Evolutionary conservation across 2,329 filamentous ascomycete genomes (phyloP), one percentile per base, ranked within the genome.

Genomic region (Fusarium setosum): DNA sequence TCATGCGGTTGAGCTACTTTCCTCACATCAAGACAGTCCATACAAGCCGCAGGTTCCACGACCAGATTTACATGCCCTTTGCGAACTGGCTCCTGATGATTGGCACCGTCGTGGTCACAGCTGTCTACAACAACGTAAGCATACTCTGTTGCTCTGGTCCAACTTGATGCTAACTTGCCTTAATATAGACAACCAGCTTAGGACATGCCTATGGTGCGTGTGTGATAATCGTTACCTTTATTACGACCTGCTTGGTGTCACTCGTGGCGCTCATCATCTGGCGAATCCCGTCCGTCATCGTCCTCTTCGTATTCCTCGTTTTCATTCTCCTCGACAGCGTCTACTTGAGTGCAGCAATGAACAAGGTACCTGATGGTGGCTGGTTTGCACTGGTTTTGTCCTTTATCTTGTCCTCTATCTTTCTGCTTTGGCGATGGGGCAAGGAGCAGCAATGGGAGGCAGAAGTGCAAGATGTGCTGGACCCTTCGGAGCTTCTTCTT

Each of bases 141-240:
- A 15, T 8, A 10, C 4, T 29, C 11, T 13, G 24, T 13, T 13
- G 21, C 11, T 13, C n/a, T 7, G 35, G 18, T 37, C 13, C 9
- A n/a, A 21, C 10, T 9, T 18, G 10, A 26, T 55, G 18, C 52
- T 45, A 59, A 60, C 87, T 9, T 18, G 11, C 12, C 21, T 37
- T 13, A 12, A 21, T 20, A 21, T 41, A 75, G 83, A 91, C 90
- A 1, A 91, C 88, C 1, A 83, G 83, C 55, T 83, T 93, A 0
- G 91, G 91, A 21, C 88, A 93, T 69, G 91, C 91, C 0, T 94
- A 94, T 69, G 91, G 92, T 35, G 89, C 92, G 8, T 94, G 92
- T 67, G 92, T 94, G 73, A 92, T 94, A 69, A 86, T 92, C 47
- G 92, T 94, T 40, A 92, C 91, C 0, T 92, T 94, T 73, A 88